Base-by-base conservation (phyloP, 2,329 filamentous ascomycete genomes). In the Monosporascus sp. region DNA sequence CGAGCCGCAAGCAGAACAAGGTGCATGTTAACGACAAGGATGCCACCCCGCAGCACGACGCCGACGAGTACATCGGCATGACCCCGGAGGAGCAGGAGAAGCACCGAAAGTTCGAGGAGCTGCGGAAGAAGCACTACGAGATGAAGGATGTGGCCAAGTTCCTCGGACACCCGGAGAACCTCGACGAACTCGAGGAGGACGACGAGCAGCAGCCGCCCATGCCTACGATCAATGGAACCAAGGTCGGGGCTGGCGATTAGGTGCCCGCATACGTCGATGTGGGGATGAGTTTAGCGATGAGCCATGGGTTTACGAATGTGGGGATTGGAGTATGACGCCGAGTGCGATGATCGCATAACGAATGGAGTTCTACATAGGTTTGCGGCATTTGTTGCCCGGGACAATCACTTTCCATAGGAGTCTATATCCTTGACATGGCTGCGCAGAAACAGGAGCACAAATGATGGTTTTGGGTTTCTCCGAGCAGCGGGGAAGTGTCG, bases 121-220 rank as follows among this genome's bases (percentile, higher is more conserved):
- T 90, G 77, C 83, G 94, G 66, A 97, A 94, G 84, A 93, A 86
- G 76, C 94, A 99, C 72, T 99, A 99, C 72, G 94, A 99, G 79
- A 99, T 99, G 94, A 90, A 84, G 74, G 88, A 94, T 66, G 91
- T 97, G 54, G 96, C 94, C 65, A 83, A 86, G 65, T 74, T 97
- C 50, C 81, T 99, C 59, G 92, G 90, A 15, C 86, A 90, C 64
- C 84, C 86, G 3, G 85, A 88, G 65, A 76, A 82, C 3, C 63
- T 87, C 47, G 82, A 84, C 48, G 83, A 82, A n/a, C 68, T 79
- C 59, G 78, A 81, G 2, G 82, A 84, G 3, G 73, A 71, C 0
- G 68, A 70, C 2, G 68, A 68, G 18, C 65, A 72, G 44, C 64
- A 76, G 47, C 79, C 79, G 1, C 51, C 57, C 53, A 54, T 66